Conservation (phyloP, 2,329 filamentous ascomycete species). For the Colletotrichum acutatum region DNA sequence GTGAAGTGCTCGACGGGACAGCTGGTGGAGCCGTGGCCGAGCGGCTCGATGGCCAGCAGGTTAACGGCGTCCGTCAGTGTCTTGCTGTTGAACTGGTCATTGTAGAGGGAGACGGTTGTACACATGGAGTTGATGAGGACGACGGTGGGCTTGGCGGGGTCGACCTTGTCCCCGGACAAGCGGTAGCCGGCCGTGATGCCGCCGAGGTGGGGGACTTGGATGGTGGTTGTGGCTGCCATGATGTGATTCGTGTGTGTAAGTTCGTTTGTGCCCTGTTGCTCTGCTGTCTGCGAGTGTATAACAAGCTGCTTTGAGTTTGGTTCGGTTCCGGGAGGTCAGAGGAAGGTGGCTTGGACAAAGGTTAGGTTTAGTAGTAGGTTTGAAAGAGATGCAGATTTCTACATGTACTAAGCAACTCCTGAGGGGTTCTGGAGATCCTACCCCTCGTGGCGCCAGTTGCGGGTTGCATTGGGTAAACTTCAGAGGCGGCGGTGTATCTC, state of each 20-base stretch:
- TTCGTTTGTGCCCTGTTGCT: not conserved
- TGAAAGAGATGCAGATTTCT: slow-evolving; percentile 13
- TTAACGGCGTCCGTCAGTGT: slow-evolving; percentile 55
- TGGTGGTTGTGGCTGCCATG: slow-evolving; percentile 54
- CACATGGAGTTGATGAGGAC: slow-evolving; percentile 65
- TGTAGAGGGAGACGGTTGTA: slow-evolving; percentile 59
- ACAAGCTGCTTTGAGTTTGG: not conserved
- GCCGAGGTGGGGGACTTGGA: slow-evolving; percentile 59
- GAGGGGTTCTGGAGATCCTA: slow-evolving; percentile 9
- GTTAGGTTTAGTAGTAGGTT: not conserved
- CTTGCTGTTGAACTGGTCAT: slow-evolving; percentile 54
- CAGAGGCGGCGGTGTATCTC: slow-evolving; percentile 15
- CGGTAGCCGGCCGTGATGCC: slow-evolving; percentile 59
- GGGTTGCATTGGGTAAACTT: slow-evolving; percentile 10
- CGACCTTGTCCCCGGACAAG: slow-evolving; percentile 52
- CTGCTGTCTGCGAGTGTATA: not conserved
- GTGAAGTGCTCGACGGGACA: slow-evolving; percentile 59
- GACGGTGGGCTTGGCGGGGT: slow-evolving; percentile 61
- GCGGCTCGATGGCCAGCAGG: slow-evolving; percentile 62
- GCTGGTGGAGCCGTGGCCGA: slow-evolving; percentile 62
- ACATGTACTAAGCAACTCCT: not conserved
- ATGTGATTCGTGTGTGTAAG: not conserved
- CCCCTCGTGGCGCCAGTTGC: slow-evolving; percentile 18
- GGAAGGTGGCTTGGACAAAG: not conserved
- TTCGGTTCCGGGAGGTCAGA: not conserved